Evolutionary conservation across 345 rosid species (phyloP).

Genomic region (Odontarrhena argentea): DNA sequence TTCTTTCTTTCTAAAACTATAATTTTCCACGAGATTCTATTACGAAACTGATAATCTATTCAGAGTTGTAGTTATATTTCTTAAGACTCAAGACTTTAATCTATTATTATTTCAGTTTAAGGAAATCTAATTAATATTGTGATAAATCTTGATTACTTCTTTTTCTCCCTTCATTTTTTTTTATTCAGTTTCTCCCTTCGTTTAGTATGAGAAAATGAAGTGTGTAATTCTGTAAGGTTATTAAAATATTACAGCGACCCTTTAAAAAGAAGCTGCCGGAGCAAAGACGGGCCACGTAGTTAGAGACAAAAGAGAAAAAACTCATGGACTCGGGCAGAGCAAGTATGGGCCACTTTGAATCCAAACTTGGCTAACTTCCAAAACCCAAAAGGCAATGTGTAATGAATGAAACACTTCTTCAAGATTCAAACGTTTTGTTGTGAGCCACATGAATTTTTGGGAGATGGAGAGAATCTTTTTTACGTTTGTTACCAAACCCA

Average conservation of each 20-base stretch:
- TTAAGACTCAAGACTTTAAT: too few species aligned
- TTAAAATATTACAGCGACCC: not conserved
- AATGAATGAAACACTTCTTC: constrained; percentile 12
- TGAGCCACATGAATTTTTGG: constrained; percentile 33
- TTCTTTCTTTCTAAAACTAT: too few species aligned
- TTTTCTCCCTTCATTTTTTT: too few species aligned
- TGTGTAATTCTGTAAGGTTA: not conserved
- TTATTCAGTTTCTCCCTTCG: too few species aligned
- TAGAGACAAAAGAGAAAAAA: constrained; percentile 15
- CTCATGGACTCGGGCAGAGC: constrained; percentile 23
- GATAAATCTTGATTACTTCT: too few species aligned
- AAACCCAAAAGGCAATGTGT: constrained; percentile 18
- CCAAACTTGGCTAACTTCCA: constrained; percentile 32
- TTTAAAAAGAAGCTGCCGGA: constrained; percentile 5
- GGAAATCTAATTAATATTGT: too few species aligned
- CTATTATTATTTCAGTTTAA: too few species aligned
- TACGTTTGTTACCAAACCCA: constrained; percentile 30
- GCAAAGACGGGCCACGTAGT: constrained; percentile 32
- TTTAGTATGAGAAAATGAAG: too few species aligned
- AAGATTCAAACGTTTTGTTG: constrained; percentile 11
- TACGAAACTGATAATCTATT: too few species aligned
- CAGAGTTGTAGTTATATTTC: too few species aligned
- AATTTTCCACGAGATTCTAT: too few species aligned
- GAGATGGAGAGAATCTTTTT: constrained; percentile 17
- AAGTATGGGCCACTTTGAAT: constrained; percentile 11